These are phyloP conservation scores for Scedosporium apiospermum DNA, from an alignment of 2,329 filamentous ascomycete genomes.

Conservation along the genomic window DNA sequence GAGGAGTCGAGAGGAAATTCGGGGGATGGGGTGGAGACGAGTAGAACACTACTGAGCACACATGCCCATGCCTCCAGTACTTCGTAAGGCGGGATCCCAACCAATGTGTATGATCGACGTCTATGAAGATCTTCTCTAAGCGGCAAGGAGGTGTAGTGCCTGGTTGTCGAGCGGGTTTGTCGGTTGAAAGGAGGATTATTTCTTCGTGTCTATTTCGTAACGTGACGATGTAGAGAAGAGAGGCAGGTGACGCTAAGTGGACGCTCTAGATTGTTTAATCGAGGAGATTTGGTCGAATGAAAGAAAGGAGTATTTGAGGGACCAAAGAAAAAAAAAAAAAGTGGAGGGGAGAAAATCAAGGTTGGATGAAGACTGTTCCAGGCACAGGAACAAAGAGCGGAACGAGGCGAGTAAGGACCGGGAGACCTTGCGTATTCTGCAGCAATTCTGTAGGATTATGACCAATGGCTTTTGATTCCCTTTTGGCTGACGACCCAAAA, in stretches of 20 bases:
- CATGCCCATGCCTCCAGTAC: neutral
- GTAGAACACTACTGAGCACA: neutral
- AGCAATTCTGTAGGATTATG: no score
- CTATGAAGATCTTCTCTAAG: neutral
- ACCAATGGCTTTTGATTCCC: no score
- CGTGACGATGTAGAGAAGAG: neutral
- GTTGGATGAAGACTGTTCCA: neutral
- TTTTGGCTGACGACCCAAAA: no score
- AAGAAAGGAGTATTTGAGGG: neutral
- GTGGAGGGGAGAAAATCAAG: neutral
- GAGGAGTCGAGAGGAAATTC: neutral
- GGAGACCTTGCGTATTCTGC: no score
- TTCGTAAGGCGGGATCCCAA: neutral
- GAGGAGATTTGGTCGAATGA: neutral
- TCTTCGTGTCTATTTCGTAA: neutral
- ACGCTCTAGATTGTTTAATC: neutral
- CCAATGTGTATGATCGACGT: neutral
- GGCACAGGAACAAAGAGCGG: no score
- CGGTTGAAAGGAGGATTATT: neutral
- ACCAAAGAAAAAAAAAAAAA: conserved; percentile 3
- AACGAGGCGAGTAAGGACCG: no score
- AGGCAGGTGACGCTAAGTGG: neutral
- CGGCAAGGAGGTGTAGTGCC: neutral
- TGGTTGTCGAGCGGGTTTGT: neutral
- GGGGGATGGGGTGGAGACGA: neutral